phyloP scores from a whole-genome alignment of 345 rosid species.

The Hirschfeldia incana region DNA sequence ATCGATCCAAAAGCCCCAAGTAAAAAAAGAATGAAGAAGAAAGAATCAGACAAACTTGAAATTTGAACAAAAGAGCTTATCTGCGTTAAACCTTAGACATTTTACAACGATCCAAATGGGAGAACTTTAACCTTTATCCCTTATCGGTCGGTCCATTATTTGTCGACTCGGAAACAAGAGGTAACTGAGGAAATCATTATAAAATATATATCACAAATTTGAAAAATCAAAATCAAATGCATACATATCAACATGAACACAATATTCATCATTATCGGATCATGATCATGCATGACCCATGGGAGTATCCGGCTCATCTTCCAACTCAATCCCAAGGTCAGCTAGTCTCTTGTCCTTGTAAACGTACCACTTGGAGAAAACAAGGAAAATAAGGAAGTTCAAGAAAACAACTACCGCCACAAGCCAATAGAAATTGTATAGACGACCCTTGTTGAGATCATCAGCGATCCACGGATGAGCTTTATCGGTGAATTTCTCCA shows the following conservation, averaged over 20 bases:
- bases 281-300: constrained; percentile 44
- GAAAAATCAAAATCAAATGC: constrained; percentile 32
- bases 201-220: constrained; percentile 29
- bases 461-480: constrained; percentile 78
- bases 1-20: too few species aligned
- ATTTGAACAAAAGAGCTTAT: constrained; percentile 4
- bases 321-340: constrained; percentile 66
- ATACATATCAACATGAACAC: constrained; percentile 29
- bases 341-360: constrained; percentile 88
- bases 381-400: constrained; percentile 58
- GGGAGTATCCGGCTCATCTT: constrained; percentile 47
- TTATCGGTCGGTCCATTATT: constrained; percentile 39
- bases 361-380: constrained; percentile 81
- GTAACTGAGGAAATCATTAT: constrained; percentile 23
- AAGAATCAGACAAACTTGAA: neutral
- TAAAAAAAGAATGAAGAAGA: too few species aligned
- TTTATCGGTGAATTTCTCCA: constrained; percentile 59
- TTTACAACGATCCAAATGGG: constrained; percentile 32
- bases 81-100: constrained; percentile 19
- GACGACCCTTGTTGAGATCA: constrained; percentile 76
- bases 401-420: constrained; percentile 60
- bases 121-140: constrained; percentile 29
- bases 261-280: constrained; percentile 3
- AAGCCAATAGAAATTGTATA: constrained; percentile 85
- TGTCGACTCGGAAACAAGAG: constrained; percentile 26